Percentiles rank a stretch among this genome's conserved stretches.
Conservation (phyloP, 495 filamentous ascomycete species). For the Penicillium bovifimosum region DNA sequence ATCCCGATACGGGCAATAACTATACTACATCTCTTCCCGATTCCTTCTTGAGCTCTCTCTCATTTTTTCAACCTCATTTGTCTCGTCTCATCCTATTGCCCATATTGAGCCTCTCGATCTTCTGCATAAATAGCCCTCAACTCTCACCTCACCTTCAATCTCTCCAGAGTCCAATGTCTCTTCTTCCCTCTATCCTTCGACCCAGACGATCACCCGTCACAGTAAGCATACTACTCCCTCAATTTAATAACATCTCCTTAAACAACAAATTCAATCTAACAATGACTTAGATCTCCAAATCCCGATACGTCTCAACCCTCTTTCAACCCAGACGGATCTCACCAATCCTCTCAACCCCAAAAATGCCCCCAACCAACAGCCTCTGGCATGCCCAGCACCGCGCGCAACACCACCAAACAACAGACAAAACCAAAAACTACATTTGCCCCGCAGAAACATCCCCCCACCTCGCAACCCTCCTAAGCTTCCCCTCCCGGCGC, state of each 20-base stretch:
- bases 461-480: slow-evolving; percentile 30
- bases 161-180: background rate
- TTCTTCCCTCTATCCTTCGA: background rate
- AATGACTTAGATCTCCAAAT: background rate
- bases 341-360: background rate
- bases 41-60: background rate
- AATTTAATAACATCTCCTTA: background rate
- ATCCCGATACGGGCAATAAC: slow-evolving; percentile 17
- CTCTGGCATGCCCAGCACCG: slow-evolving; percentile 8
- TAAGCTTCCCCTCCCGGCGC: slow-evolving; percentile 29
- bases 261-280: slow-evolving; percentile 2
- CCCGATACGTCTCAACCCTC: background rate
- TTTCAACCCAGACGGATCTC: background rate
- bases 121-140: slow-evolving; percentile 6
- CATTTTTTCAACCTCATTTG: background rate
- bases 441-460: slow-evolving; percentile 24
- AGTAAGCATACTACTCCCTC: slow-evolving; percentile 1
- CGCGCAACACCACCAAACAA: background rate
- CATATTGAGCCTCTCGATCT: background rate
- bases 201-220: background rate
- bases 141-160: background rate
- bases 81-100: background rate
- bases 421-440: slow-evolving; percentile 13
- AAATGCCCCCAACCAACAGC: slow-evolving; percentile 14
- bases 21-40: background rate